These are phyloP conservation scores for Triticum urartu DNA, from an alignment of 176 grass and related monocot species.

Conservation along the genomic window DNA sequence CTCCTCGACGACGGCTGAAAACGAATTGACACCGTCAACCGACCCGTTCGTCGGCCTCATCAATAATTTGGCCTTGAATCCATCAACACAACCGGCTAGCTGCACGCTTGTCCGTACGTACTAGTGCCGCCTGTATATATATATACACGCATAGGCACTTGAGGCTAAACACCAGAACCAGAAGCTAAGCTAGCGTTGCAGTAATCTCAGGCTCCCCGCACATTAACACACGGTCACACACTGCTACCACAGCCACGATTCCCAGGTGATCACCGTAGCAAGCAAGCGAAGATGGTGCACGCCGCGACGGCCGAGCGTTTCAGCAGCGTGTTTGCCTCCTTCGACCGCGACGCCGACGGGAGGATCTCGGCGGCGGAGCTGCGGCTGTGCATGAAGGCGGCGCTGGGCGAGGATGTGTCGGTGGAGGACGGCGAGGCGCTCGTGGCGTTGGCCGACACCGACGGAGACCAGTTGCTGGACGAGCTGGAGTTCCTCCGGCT, in stretches of 20 bases:
- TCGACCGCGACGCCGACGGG: slow-evolving; percentile 27
- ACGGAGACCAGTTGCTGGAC: slow-evolving; percentile 34
- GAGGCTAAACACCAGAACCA: background rate
- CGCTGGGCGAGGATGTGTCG: slow-evolving; percentile 16
- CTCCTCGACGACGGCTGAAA: background rate
- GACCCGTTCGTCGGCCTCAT: background rate
- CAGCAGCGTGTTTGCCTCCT: slow-evolving; percentile 10
- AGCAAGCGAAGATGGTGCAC: background rate
- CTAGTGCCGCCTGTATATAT: background rate
- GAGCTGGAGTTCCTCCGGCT: slow-evolving; percentile 27
- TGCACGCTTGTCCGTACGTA: background rate
- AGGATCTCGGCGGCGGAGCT: slow-evolving; percentile 34
- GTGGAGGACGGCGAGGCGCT: slow-evolving; percentile 13
- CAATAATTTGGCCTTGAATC: background rate
- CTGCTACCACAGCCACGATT: background rate
- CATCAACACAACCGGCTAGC: background rate
- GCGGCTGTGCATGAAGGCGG: slow-evolving; percentile 7
- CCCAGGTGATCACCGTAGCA: background rate
- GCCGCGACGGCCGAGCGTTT: background rate
- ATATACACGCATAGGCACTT: background rate
- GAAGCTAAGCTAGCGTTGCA: background rate
- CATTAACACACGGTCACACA: no score
- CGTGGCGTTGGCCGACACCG: background rate
- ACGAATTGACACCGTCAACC: background rate
- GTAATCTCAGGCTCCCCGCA: background rate